Base-by-base conservation (phyloP, 2,329 filamentous ascomycete species). In the Balansia obtecta region DNA sequence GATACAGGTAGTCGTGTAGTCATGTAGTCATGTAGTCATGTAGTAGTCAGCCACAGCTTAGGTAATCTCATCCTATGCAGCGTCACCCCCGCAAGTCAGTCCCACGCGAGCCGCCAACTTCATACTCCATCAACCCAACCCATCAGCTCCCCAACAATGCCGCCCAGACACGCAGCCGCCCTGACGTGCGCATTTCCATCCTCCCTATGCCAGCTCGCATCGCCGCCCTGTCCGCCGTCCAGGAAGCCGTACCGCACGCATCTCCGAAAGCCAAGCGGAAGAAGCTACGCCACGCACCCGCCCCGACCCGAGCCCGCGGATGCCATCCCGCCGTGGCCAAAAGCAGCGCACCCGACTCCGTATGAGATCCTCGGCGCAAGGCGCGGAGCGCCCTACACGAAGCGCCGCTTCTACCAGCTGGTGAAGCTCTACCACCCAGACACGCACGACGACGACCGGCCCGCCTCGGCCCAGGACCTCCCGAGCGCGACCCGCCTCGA, bases 351-450 rank as follows among this genome's bases (percentile, higher is more conserved):
- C 40, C 87, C 86, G 1, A 91, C 90, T 0, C 93, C 93, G 1
- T 97, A 98, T 70, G 87, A 97, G 61, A 87, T 98, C 62, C 83
- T 97, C 60, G 73, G 77, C 53, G 66, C 71, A 45, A 60, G 66
- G 49, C 77, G 71, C 57, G 71, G 72, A 51, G 81, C 80, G 13
- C 77, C 81, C 2, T 97, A 98, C 66, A 83, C 79, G 54, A 97
- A 98, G 68, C 70, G 75, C 42, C 81, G 81, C 53, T 98, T 89
- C 74, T 93, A 94, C 67, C 79, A 91, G 61, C 79, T 98, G 48
- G 93, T 95, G 52, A 98, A 97, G 71, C 74, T 94, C 45, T 98
- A 98, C 70, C 93, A 98, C 63, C 93, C 93, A 0, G 93, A 98
- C 66, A 79, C 78, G 52, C 72, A 69, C 45, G 50, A 58, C 53